Percentiles rank a stretch among this genome's conserved stretches.
These are phyloP conservation scores for Hymenoscyphus scutula DNA, from an alignment of 2,329 filamentous ascomycete species.

Conservation along the genomic window DNA sequence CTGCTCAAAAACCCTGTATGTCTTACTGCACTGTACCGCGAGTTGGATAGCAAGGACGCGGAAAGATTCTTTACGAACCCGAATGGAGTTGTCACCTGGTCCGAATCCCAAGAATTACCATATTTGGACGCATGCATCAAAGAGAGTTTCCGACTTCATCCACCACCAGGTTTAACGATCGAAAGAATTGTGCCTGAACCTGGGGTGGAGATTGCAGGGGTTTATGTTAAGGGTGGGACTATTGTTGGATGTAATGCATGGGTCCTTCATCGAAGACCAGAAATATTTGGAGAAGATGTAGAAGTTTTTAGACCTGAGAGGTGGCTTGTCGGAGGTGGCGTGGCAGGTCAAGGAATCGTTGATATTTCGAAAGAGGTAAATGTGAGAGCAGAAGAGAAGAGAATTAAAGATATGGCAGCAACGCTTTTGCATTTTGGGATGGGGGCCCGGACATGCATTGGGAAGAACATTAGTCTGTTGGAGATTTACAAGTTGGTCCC, in stretches of 20 bases:
- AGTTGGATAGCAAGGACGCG: constrained; percentile 59
- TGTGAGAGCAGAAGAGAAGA: constrained; percentile 45
- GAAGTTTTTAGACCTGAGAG: constrained; percentile 67
- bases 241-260: constrained; percentile 74
- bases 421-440: constrained; percentile 74
- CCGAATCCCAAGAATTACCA: constrained; percentile 65
- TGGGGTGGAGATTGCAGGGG: constrained; percentile 62
- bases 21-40: constrained; percentile 54
- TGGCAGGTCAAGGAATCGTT: constrained; percentile 11
- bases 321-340: constrained; percentile 51
- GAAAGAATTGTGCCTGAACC: constrained; percentile 69
- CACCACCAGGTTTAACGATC: constrained; percentile 68
- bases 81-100: constrained; percentile 65
- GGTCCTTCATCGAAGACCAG: constrained; percentile 67
- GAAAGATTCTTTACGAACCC: constrained; percentile 51
- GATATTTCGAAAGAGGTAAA: constrained; percentile 19
- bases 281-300: constrained; percentile 67
- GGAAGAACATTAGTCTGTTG: constrained; percentile 62
- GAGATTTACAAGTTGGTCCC: constrained; percentile 65
- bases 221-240: constrained; percentile 64
- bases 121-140: constrained; percentile 79
- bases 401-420: constrained; percentile 64
- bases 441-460: constrained; percentile 67
- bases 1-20: constrained; percentile 61
- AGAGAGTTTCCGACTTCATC: constrained; percentile 74